phyloP scores from a whole-genome alignment of 768 basidiomycete species.

The Hygrophorus pudorinus region DNA sequence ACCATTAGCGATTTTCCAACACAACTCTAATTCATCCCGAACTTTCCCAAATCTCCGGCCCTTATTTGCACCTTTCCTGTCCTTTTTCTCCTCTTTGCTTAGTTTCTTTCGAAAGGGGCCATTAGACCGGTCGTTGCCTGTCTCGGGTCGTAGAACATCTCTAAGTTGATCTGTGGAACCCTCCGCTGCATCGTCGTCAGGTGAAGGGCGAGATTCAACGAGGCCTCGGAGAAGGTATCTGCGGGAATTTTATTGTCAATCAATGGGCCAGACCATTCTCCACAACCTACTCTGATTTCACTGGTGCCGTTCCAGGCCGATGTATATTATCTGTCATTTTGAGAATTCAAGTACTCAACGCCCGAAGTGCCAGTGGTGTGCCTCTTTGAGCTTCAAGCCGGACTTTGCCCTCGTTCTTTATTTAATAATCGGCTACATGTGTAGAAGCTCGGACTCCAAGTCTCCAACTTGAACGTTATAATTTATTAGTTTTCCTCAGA shows the following conservation, averaged over 20 bases:
- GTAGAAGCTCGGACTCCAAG: too few relatives aligned
- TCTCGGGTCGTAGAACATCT: neutral
- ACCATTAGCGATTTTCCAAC: conserved; percentile 70
- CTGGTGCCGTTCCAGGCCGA: conserved; percentile 1
- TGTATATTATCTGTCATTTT: neutral
- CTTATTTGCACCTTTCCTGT: conserved; percentile 75
- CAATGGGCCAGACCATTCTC: neutral
- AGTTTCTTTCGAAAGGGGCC: conserved; percentile 25
- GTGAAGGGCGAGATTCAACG: conserved; percentile 12
- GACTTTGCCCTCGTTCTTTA: too few relatives aligned
- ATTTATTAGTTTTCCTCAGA: too few relatives aligned
- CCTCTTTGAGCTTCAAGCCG: too few relatives aligned
- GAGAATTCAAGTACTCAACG: neutral
- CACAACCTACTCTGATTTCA: conserved; percentile 1
- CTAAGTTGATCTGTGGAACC: neutral
- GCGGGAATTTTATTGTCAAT: neutral
- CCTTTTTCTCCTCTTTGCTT: conserved; percentile 62
- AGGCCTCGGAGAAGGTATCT: conserved; percentile 25
- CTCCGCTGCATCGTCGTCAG: conserved; percentile 27
- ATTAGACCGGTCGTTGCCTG: conserved; percentile 6
- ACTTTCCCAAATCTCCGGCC: conserved; percentile 69
- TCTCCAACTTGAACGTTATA: too few relatives aligned
- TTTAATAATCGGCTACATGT: too few relatives aligned
- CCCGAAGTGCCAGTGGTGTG: neutral
- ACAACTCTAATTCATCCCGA: conserved; percentile 73